phyloP scores from a whole-genome alignment of 495 filamentous ascomycete species.

The Thozetella sp. region DNA sequence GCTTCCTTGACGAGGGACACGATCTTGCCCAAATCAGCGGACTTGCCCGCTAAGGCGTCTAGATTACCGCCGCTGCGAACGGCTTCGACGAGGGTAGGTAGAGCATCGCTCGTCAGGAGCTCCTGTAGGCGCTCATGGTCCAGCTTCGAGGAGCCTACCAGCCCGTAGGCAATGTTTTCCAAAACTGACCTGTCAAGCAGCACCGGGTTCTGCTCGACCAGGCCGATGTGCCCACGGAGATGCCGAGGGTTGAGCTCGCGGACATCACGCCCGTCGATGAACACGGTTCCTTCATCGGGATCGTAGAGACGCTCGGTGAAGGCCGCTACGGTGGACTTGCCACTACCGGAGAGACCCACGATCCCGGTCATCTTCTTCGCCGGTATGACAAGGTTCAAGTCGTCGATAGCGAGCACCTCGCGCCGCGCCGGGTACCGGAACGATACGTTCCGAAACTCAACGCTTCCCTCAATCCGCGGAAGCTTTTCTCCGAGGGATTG shows the following conservation, averaged over 20 bases:
- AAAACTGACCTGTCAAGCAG: conserved; percentile 66
- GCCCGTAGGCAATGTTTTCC: conserved; percentile 69
- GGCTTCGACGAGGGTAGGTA: conserved; percentile 9
- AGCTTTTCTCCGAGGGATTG: conserved; percentile 27
- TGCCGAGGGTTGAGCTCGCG: conserved; percentile 56
- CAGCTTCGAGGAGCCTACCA: conserved; percentile 58
- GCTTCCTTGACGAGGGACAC: conserved; percentile 29
- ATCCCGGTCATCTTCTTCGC: conserved; percentile 64
- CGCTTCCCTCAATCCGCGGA: conserved; percentile 36
- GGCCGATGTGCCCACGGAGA: conserved; percentile 56
- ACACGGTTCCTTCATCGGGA: conserved; percentile 38
- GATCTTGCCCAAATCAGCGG: conserved; percentile 27
- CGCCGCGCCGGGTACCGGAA: conserved; percentile 65
- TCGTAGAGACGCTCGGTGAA: conserved; percentile 59
- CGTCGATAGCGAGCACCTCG: conserved; percentile 51
- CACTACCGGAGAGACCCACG: conserved; percentile 69
- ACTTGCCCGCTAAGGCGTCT: conserved; percentile 19
- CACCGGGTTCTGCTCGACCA: conserved; percentile 71
- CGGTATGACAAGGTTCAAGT: conserved; percentile 50
- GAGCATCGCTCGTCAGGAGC: conserved; percentile 8
- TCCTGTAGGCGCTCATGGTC: conserved; percentile 32
- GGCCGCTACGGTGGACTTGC: conserved; percentile 70
- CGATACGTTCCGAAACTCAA: conserved; percentile 56
- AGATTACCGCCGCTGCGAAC: conserved; percentile 11
- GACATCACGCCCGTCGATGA: conserved; percentile 55